phyloP scores from a whole-genome alignment of 192 early-diverging fungal species.

The Entomortierella beljakovae region DNA sequence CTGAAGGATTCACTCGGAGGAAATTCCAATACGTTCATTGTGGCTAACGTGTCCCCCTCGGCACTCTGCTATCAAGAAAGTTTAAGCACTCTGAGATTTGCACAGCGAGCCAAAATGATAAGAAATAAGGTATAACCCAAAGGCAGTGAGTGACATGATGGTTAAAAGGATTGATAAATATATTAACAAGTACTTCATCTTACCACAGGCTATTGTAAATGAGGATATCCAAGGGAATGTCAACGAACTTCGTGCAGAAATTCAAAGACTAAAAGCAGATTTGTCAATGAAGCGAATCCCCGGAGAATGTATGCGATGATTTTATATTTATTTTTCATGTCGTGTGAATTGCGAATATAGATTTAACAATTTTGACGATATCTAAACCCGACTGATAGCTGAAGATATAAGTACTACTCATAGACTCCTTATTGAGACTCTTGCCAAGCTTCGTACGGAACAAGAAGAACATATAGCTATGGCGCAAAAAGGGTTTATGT shows the following conservation, averaged over 20 bases:
- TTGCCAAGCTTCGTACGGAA: slow-evolving; percentile 60
- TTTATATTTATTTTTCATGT: background rate
- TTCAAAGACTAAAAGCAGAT: slow-evolving; percentile 65
- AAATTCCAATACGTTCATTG: slow-evolving; percentile 76
- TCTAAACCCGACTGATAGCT: slow-evolving; percentile 11
- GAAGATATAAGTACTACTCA: slow-evolving; percentile 56
- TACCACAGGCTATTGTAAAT: slow-evolving; percentile 67
- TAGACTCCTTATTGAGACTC: slow-evolving; percentile 60
- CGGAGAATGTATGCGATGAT: slow-evolving; percentile 13
- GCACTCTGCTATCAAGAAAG: slow-evolving; percentile 64
- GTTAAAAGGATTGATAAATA: background rate
- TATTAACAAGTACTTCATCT: background rate
- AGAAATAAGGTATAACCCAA: slow-evolving; percentile 63
- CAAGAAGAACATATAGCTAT: slow-evolving; percentile 62
- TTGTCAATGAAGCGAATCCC: slow-evolving; percentile 40
- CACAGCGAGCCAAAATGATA: slow-evolving; percentile 78
- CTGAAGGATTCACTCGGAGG: slow-evolving; percentile 77
- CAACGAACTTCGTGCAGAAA: slow-evolving; percentile 70
- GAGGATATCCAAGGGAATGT: slow-evolving; percentile 75
- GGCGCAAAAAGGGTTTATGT: slow-evolving; percentile 58
- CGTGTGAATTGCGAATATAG: background rate
- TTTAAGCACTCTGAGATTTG: slow-evolving; percentile 74
- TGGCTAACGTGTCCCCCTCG: slow-evolving; percentile 68
- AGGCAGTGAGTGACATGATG: background rate
- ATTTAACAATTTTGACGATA: too few relatives aligned